Evolutionary conservation across 2,329 filamentous ascomycete species (phyloP), one percentile per base, ranked within the genome.

Genomic region (Diaporthe sp.): DNA sequence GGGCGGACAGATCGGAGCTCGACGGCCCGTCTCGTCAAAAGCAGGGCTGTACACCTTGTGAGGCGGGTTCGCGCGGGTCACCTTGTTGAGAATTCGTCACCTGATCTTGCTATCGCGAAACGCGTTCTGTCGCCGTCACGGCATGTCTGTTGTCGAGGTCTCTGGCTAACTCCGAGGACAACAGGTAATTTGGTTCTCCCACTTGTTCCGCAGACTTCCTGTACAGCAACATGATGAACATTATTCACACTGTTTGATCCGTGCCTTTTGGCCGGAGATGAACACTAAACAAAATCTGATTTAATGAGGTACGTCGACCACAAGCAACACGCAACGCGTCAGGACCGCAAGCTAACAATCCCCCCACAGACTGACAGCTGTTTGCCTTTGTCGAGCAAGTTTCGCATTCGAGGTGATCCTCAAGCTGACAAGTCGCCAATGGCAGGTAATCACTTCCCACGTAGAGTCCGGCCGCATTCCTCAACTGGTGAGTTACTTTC

Each of bases 51-150:
- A 92, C 90, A 92, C 88, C 88, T 87, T 88, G 89, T 88, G 89
- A 87, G 87, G 85, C 84, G 81, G 84, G 82, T 80, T 80, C 76
- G 78, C 80, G 82, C 81, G 84, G 85, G 88, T 84, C 83, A 89
- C 91, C 88, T 91, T 90, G 90, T 88, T 92, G 90, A 92, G 83
- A 91, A 82, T 86, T 92, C 90, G 90, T 92, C 90, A 91, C 84
- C 90, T 92, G 90, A 92, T 80, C 71, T 81, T 81, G 80, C 80
- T 78, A 75, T 77, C 74, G 75, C 80, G 80, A 78, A 82, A 17
- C 57, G 55, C 34, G 67, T 63, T 63, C 55, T 53, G 61, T 53
- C 58, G 72, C 58, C 65, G 13, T 12, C 47, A 44, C 28, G 58
- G 31, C 47, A 81, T 78, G 82, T 79, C 42, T 77, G 49, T 20